Evolutionary conservation across 1,284 basidiomycete genomes (phyloP), one percentile per base, ranked within the genome.

Genomic region (Meira miltonrushii): DNA sequence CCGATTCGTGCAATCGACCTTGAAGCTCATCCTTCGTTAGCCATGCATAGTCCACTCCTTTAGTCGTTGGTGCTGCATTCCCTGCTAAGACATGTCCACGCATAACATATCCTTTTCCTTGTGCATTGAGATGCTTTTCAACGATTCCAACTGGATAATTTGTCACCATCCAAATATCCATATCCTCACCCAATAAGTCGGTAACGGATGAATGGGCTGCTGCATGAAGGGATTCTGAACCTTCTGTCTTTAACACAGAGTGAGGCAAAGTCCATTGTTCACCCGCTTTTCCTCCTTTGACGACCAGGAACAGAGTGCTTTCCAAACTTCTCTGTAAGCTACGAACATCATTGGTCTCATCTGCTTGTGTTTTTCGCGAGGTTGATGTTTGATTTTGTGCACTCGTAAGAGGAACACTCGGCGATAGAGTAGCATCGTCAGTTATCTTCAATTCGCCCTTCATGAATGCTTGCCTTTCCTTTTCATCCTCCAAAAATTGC

Each of bases 11-110:
- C 19, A 74, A 54, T 40, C 67, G 54, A 43, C 83, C 79, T 75
- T 86, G 80, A 54, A 92, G 86, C 81, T 93, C 90, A 77, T 91
- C 84, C 79, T 90, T 90, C 58, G 90, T 92, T 64, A 92, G 82
- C 90, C 90, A 93, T 19, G 88, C 89, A 80, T 90, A 92, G 69
- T 90, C 88, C 53, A 82, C 81, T 58, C 88, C 81, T 56, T 79
- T 66, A 78, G 65, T 83, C 12, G 6, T 33, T 8, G 61, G 49
- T 55, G 61, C 47, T 23, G 71, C 62, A 19, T 70, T 59, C 10
- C 74, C 74, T 0, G 73, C 66, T 15, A 77, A 50, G 19, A 75
- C 58, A 39, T 71, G 74, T 17, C 59, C 73, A 10, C 65, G 62
- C 44, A 77, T 57, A 37, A 74, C 64, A 59, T 74, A 77, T 9